Evolutionary conservation across 148 eudicot genomes (phyloP).

Genomic region (Chenopodium album): DNA sequence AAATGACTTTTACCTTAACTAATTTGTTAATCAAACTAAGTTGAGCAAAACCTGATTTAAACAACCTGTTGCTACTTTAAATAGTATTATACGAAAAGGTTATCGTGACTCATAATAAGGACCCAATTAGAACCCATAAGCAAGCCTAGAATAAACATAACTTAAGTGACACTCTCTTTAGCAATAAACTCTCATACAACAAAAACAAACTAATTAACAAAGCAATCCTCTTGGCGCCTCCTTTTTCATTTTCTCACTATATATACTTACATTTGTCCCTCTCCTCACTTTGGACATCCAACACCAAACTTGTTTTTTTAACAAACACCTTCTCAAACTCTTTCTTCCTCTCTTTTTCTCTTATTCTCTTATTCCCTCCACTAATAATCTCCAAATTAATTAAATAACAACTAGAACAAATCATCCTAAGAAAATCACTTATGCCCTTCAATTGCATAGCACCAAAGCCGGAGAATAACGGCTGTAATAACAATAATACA

Average conservation of each 20-base stretch:
- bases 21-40: not conserved
- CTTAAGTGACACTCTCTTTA: conserved; percentile 6
- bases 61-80: not conserved
- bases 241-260: conserved; percentile 18
- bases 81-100: not conserved
- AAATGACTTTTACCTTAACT: too few relatives aligned
- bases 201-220: conserved; percentile 15
- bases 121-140: not conserved
- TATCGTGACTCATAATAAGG: not conserved
- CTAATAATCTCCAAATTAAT: not conserved
- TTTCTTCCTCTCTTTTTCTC: conserved; percentile 1
- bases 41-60: not conserved
- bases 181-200: not conserved
- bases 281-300: conserved; percentile 17
- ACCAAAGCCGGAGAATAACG: conserved; percentile 20
- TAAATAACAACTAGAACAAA: not conserved
- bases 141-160: conserved; percentile 16
- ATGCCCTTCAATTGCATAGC: conserved; percentile 30
- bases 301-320: conserved; percentile 24
- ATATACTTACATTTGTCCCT: conserved; percentile 20
- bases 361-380: not conserved
- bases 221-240: not conserved
- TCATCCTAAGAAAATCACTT: not conserved
- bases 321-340: conserved; percentile 18
- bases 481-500: conserved; percentile 1